Evolutionary conservation across 441 rosid genomes (phyloP), one percentile per base, ranked within the genome.

Genomic region (Syzygium malaccense): DNA sequence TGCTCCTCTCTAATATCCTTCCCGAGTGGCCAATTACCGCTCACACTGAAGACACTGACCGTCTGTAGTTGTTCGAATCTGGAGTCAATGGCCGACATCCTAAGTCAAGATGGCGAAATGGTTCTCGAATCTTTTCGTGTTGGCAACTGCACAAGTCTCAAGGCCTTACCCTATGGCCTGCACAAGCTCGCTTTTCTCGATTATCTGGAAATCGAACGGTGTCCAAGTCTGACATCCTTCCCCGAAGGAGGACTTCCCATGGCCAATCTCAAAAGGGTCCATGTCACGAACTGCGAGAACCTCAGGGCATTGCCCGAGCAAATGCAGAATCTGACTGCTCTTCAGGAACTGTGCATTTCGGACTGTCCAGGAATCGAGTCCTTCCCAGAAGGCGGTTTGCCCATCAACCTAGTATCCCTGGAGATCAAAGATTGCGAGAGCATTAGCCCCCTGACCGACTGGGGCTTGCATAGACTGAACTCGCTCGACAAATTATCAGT

Each of bases 321-420:
- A 54, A 88, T 92, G 92, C 79, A 89, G 49, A 33, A 78, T 66
- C 90, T 93, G 45, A 54, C 88, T 30, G 89, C 88, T 54, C 93
- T 93, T 88, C 90, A 88, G 85, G 79, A 62, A 83, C 66, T 93
- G 1, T 25, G 7, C 13, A 88, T 92, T 84, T 20, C 51, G 32
- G 55, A 71, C 55, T 93, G 95, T 54, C 86, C 85, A 14, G 53
- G 71, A 68, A 57, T 91, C 49, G n/a, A 33, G 57, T 91, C 91
- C 17, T 89, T 92, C 86, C 92, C 91, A 26, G 85, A 37, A 83
- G 90, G 88, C 13, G 92, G 92, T 13, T 91, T 92, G 66, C 90
- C 92, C 19, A 85, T 90, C 28, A 91, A 86, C 12, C 68, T 87
- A 85, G 58, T 25, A 75, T 75, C 83, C 51, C 83, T 75, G 23